phyloP scores from a whole-genome alignment of 176 grass and related monocot genomes.

The Oryza punctata region DNA sequence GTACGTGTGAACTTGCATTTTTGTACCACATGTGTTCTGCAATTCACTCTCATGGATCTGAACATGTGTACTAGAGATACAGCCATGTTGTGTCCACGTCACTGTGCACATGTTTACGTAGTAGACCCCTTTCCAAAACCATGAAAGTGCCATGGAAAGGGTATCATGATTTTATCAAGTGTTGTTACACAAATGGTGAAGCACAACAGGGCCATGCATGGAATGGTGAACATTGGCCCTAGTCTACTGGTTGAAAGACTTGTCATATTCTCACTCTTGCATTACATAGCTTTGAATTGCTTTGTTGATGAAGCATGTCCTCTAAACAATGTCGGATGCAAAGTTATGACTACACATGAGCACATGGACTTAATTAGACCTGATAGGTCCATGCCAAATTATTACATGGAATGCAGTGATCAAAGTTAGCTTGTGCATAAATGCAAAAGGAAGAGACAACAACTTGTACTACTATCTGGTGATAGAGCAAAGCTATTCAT shows the following conservation, averaged over 20 bases:
- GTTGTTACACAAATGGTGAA: conserved; percentile 46
- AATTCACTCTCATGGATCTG: conserved; percentile 20
- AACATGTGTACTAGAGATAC: neutral
- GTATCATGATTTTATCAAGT: conserved; percentile 35
- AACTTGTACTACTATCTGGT: neutral
- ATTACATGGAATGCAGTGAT: conserved; percentile 1
- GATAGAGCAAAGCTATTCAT: conserved; percentile 22
- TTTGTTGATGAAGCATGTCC: conserved; percentile 18
- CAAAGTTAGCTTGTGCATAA: neutral
- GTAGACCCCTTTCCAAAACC: conserved; percentile 36
- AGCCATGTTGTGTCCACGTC: conserved; percentile 33
- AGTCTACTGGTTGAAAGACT: neutral
- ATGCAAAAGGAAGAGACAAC: conserved; percentile 6
- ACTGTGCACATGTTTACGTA: conserved; percentile 24
- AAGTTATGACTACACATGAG: neutral
- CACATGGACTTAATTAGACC: neutral
- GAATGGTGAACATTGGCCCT: conserved; percentile 20
- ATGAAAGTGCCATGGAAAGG: conserved; percentile 36
- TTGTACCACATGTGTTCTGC: neutral
- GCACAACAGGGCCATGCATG: conserved; percentile 29
- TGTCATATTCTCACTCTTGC: conserved; percentile 29
- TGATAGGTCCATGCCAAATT: neutral
- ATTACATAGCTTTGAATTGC: conserved; percentile 23
- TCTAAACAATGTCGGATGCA: neutral
- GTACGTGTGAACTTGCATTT: conserved; percentile 13